A percentile compares a stretch with the other conserved stretches of the same genome.
Conservation (phyloP, 192 early-diverging fungal genomes). For the Mortierella claussenii region DNA sequence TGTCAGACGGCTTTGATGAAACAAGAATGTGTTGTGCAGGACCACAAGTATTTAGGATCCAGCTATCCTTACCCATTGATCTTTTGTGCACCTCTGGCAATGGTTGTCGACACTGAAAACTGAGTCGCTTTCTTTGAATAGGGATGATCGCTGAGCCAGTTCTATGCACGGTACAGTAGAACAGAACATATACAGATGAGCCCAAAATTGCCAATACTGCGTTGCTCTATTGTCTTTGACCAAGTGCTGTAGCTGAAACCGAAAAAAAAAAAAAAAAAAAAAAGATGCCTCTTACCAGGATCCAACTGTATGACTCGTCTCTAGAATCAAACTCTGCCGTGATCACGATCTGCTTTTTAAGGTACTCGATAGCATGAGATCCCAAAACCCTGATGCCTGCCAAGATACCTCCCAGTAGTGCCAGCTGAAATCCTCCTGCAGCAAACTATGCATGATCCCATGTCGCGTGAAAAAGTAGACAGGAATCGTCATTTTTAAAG, state of each 20-base stretch:
- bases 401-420: conserved; percentile 56
- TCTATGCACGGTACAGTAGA: conserved; percentile 49
- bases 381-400: conserved; percentile 48
- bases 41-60: too few relatives aligned
- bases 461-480: too few relatives aligned
- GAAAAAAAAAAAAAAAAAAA: conserved; percentile 1
- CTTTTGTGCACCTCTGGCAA: conserved; percentile 55
- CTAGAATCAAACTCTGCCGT: conserved; percentile 65
- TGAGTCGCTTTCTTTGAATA: conserved; percentile 56
- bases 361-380: conserved; percentile 55
- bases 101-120: conserved; percentile 64
- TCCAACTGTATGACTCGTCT: conserved; percentile 67
- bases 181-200: too few relatives aligned
- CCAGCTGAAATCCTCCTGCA: conserved; percentile 59
- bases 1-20: too few relatives aligned
- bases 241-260: too few relatives aligned
- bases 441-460: too few relatives aligned
- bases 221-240: too few relatives aligned
- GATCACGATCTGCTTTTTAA: conserved; percentile 57
- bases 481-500: too few relatives aligned
- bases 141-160: conserved; percentile 65
- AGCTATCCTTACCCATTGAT: conserved; percentile 50
- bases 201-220: too few relatives aligned
- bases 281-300: conserved; percentile 4
- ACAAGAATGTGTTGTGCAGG: too few relatives aligned